A percentile compares a stretch with the other conserved stretches of the same genome.
phyloP scores from a whole-genome alignment of 2,329 filamentous ascomycete species.

The Aspergillus oerlinghausenensis region DNA sequence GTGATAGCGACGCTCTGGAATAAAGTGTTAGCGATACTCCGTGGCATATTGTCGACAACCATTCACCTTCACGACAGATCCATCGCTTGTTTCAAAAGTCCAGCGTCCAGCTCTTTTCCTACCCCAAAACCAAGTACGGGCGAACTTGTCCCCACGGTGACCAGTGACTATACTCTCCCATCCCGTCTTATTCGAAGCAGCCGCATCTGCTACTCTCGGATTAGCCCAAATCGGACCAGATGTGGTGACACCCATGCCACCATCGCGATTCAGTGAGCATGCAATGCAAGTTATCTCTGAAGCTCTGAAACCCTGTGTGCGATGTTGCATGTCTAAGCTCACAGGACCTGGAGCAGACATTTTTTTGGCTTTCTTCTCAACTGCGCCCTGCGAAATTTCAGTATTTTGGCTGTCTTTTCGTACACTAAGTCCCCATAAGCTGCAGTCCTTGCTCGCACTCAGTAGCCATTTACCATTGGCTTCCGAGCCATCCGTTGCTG shows the following conservation, averaged over 20 bases:
- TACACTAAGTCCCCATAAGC: constrained; percentile 94
- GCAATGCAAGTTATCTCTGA: constrained; percentile 89
- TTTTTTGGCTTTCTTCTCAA: constrained; percentile 87
- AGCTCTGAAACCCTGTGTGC: constrained; percentile 63
- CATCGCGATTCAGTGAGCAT: constrained; percentile 87
- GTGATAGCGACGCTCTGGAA: background rate
- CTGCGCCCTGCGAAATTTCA: constrained; percentile 85
- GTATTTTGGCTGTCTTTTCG: constrained; percentile 89
- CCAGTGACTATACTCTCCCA: constrained; percentile 98
- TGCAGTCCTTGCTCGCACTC: constrained; percentile 82
- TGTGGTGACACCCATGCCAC: constrained; percentile 80
- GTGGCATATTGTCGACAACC: background rate
- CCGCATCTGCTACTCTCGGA: constrained; percentile 59
- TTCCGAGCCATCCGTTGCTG: constrained; percentile 84
- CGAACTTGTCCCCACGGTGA: constrained; percentile 77
- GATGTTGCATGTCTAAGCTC: constrained; percentile 10
- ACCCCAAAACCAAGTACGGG: constrained; percentile 97
- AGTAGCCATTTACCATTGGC: constrained; percentile 89
- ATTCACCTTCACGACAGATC: constrained; percentile 62
- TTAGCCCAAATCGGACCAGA: constrained; percentile 83
- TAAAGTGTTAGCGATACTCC: background rate
- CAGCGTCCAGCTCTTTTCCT: constrained; percentile 88
- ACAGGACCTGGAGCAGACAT: constrained; percentile 17
- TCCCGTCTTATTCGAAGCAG: constrained; percentile 74
- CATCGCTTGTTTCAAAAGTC: constrained; percentile 84